A percentile compares a stretch with the other conserved stretches of the same genome.
Conservation (phyloP, 495 filamentous ascomycete genomes). For the Penicillium pulvis region DNA sequence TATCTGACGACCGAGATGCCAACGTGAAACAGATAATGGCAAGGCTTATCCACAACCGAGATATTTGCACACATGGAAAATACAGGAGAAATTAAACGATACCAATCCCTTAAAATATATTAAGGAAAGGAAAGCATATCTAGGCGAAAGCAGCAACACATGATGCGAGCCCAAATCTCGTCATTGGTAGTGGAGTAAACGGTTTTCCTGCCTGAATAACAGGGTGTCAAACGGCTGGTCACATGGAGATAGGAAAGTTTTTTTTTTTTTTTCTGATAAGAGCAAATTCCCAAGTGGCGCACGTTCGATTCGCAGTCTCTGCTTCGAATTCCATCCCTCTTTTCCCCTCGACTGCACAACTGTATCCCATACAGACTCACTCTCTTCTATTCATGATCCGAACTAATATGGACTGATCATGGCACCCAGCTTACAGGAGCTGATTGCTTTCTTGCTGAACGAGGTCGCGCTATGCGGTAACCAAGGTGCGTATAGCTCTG, state of each 20-base stretch:
- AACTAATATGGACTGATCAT: slow-evolving; percentile 44
- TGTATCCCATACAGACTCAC: neutral
- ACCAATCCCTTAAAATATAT: neutral
- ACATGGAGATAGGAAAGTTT: slow-evolving; percentile 8
- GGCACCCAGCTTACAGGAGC: slow-evolving; percentile 65
- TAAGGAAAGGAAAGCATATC: neutral
- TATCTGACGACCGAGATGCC: neutral
- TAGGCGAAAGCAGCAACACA: too few relatives aligned
- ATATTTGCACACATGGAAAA: too few relatives aligned
- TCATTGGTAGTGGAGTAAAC: neutral
- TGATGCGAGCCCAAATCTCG: too few relatives aligned
- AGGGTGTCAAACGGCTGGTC: neutral
- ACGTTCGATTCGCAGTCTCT: slow-evolving; percentile 43
- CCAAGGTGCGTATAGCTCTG: slow-evolving; percentile 59
- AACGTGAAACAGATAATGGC: neutral
- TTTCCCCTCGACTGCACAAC: neutral
- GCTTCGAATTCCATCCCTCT: slow-evolving; percentile 24
- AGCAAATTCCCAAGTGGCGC: slow-evolving; percentile 20
- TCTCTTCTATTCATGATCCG: neutral
- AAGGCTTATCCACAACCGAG: too few relatives aligned
- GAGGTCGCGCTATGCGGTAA: slow-evolving; percentile 72
- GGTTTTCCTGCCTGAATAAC: slow-evolving; percentile 1
- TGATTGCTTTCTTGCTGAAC: slow-evolving; percentile 70
- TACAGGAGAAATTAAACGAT: neutral
- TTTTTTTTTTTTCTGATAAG: slow-evolving; percentile 1